These are phyloP conservation scores for Apiospora saccharicola DNA, from an alignment of 2,329 filamentous ascomycete genomes.

Conservation along the genomic window DNA sequence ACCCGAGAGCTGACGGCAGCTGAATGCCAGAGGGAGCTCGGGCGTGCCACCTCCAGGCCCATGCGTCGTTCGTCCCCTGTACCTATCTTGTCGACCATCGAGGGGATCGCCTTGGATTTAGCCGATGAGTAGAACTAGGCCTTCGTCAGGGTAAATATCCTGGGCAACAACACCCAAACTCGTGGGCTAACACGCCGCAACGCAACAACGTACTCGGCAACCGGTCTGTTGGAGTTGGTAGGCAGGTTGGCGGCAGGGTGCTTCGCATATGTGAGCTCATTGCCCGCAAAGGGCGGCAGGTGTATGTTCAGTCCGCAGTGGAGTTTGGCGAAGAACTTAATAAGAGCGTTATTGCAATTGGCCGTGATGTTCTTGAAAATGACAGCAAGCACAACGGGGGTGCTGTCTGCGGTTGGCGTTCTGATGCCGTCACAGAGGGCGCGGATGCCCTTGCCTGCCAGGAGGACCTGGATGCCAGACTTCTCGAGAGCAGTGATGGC, in stretches of 20 bases:
- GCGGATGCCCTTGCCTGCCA: not conserved
- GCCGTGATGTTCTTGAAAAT: not conserved
- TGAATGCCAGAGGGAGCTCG: not conserved
- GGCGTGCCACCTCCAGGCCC: not conserved
- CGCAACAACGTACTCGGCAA: too few species aligned
- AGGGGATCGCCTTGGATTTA: not conserved
- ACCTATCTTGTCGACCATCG: not conserved
- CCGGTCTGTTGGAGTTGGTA: too few species aligned
- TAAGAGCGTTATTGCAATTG: not conserved
- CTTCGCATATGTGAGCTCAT: too few species aligned
- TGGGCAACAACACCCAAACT: not conserved
- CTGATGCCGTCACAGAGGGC: not conserved
- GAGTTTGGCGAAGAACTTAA: not conserved
- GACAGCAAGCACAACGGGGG: not conserved
- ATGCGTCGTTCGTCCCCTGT: not conserved
- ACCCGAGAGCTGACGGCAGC: not conserved
- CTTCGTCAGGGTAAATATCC: not conserved
- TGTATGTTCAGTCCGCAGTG: not conserved
- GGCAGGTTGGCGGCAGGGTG: too few species aligned
- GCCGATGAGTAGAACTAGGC: not conserved
- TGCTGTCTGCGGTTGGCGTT: not conserved
- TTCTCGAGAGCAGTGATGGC: not conserved
- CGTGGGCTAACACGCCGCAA: not conserved
- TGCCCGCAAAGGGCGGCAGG: too few species aligned
- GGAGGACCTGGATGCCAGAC: not conserved